Conservation (phyloP, 2,329 filamentous ascomycete species). For the Botrytis fabae region DNA sequence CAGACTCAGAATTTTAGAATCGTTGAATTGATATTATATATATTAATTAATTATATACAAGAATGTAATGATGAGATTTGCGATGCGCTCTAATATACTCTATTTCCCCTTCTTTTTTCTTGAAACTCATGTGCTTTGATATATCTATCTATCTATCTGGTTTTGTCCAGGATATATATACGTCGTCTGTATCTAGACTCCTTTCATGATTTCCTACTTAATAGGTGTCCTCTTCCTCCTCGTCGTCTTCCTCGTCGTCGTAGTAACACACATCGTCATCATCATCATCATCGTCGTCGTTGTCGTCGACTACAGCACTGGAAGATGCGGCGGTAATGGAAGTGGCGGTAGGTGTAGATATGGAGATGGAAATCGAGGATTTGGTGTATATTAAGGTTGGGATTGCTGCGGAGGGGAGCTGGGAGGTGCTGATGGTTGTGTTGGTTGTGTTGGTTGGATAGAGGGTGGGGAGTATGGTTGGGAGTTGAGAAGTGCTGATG, state of each 20-base stretch:
- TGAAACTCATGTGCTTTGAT: rapidly evolving
- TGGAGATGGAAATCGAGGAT: neutral
- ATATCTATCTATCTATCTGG: neutral
- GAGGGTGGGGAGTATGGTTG: no score
- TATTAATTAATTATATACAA: neutral
- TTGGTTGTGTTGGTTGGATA: no score
- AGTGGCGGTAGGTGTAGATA: neutral
- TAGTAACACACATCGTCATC: neutral
- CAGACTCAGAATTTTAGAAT: no score
- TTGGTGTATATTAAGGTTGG: neutral
- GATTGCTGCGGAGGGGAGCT: no score
- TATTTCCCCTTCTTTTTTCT: neutral
- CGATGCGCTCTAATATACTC: neutral
- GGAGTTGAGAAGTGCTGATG: no score
- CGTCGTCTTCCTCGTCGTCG: neutral
- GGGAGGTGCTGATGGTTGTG: no score
- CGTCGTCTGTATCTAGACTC: no score
- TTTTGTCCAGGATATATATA: neutral
- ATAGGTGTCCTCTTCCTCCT: neutral
- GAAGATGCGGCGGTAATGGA: neutral
- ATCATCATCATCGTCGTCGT: neutral
- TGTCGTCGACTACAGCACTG: neutral
- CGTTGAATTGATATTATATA: no score
- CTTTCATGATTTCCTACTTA: neutral
- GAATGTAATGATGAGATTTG: neutral